Evolutionary conservation across 331 rosid species (phyloP).

Genomic region (Quercus tomentella): DNA sequence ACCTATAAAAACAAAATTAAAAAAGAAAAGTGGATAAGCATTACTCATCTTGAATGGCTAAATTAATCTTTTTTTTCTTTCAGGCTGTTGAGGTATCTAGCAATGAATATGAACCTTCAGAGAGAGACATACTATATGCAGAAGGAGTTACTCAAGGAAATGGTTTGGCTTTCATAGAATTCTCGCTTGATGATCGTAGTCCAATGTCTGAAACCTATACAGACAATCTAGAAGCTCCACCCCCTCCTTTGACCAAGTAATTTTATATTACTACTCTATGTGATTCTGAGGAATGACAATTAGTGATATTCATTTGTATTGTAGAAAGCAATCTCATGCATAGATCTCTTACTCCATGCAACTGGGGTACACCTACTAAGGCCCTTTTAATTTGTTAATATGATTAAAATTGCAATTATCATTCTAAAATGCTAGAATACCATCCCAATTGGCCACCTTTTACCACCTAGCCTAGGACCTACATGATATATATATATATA

Average conservation of each 20-base stretch:
- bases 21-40: not conserved
- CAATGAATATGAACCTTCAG: slow-evolving; percentile 96
- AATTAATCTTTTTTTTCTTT: slow-evolving; percentile 19
- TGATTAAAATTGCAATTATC: not conserved
- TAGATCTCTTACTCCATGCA: not conserved
- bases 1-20: too few species aligned
- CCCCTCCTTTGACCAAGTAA: slow-evolving; percentile 77
- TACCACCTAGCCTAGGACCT: not conserved
- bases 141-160: slow-evolving; percentile 98
- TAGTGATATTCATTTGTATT: not conserved
- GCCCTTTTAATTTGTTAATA: not conserved
- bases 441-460: not conserved
- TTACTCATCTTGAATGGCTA: not conserved
- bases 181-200: slow-evolving; percentile 84
- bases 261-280: slow-evolving; percentile 1
- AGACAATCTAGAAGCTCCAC: slow-evolving; percentile 76
- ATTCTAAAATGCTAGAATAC: not conserved
- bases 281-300: not conserved
- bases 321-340: not conserved
- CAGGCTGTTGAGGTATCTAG: slow-evolving; percentile 98
- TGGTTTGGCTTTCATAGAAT: slow-evolving; percentile 95
- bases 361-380: not conserved
- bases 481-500: not conserved
- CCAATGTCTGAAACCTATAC: slow-evolving; percentile 79
- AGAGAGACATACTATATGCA: slow-evolving; percentile 85